These are phyloP conservation scores for Metschnikowia gelsemii DNA, from an alignment of 805 yeast genomes.

Conservation along the genomic window DNA sequence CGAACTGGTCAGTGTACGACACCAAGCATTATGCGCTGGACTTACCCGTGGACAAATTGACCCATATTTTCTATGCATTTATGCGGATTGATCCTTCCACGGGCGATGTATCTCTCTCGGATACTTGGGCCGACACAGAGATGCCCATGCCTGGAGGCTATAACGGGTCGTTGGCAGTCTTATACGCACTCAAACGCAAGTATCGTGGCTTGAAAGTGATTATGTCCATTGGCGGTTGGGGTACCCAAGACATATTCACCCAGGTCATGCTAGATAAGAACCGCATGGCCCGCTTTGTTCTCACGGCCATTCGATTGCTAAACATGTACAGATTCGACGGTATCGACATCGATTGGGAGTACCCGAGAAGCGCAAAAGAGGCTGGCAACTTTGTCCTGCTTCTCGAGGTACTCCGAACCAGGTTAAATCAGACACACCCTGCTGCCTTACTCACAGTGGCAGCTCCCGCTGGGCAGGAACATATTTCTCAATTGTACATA, in stretches of 20 bases:
- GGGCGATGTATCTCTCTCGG: constrained; percentile 57
- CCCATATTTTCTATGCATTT: constrained; percentile 81
- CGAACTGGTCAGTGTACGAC: constrained; percentile 47
- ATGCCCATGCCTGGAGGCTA: constrained; percentile 40
- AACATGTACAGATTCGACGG: constrained; percentile 75
- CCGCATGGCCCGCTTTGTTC: constrained; percentile 47
- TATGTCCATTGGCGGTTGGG: constrained; percentile 84
- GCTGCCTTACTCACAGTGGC: constrained; percentile 65
- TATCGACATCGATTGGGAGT: constrained; percentile 94
- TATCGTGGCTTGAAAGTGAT: constrained; percentile 49
- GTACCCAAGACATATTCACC: constrained; percentile 46
- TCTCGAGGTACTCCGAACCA: constrained; percentile 39
- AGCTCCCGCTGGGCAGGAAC: constrained; percentile 62
- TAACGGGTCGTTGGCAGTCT: constrained; percentile 14
- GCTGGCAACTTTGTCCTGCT: constrained; percentile 45
- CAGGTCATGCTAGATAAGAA: constrained; percentile 18
- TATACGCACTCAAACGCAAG: constrained; percentile 47
- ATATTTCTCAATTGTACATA: constrained; percentile 45
- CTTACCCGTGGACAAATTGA: constrained; percentile 54
- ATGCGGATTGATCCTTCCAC: constrained; percentile 52
- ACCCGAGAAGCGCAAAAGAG: constrained; percentile 54
- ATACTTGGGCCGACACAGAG: constrained; percentile 64
- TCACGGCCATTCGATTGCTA: constrained; percentile 48
- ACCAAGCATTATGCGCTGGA: constrained; percentile 55
- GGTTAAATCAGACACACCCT: constrained; percentile 30